Evolutionary conservation across 164 flowering plant species (phyloP).

Genomic region (Pachysandra terminalis): DNA sequence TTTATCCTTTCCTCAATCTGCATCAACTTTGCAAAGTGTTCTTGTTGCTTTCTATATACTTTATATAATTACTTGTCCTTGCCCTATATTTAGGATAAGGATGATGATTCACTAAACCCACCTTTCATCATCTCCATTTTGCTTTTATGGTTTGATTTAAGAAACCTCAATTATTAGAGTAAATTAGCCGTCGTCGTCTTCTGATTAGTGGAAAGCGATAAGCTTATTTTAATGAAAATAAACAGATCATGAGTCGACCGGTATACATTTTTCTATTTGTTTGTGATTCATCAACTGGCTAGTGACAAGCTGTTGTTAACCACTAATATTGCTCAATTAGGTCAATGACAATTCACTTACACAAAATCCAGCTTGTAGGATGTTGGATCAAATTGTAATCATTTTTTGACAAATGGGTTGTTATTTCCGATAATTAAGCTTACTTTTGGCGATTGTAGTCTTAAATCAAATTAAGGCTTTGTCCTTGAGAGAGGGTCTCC

Average conservation of each 20-base stretch:
- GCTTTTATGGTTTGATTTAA: background rate
- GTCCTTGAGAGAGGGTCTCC: too few relatives aligned
- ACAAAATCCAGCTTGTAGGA: background rate
- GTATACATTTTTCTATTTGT: background rate
- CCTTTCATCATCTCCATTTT: background rate
- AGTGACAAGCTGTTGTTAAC: background rate
- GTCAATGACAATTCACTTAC: background rate
- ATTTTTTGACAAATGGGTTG: background rate
- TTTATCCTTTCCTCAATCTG: background rate
- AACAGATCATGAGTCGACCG: background rate
- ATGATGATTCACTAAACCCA: slow-evolving; percentile 8
- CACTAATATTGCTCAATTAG: background rate
- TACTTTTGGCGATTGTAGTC: background rate
- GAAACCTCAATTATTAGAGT: background rate
- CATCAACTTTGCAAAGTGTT: background rate
- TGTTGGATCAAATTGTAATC: background rate
- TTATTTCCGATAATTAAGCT: background rate
- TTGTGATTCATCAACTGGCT: background rate
- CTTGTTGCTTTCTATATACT: background rate
- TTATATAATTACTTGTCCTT: slow-evolving; percentile 1
- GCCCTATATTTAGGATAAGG: slow-evolving; percentile 1
- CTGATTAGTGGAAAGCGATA: background rate
- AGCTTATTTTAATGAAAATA: background rate
- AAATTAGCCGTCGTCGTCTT: background rate
- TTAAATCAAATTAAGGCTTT: too few relatives aligned